Evolutionary conservation across 1,284 basidiomycete genomes (phyloP).

Genomic region (Marasmius tenuissimus): DNA sequence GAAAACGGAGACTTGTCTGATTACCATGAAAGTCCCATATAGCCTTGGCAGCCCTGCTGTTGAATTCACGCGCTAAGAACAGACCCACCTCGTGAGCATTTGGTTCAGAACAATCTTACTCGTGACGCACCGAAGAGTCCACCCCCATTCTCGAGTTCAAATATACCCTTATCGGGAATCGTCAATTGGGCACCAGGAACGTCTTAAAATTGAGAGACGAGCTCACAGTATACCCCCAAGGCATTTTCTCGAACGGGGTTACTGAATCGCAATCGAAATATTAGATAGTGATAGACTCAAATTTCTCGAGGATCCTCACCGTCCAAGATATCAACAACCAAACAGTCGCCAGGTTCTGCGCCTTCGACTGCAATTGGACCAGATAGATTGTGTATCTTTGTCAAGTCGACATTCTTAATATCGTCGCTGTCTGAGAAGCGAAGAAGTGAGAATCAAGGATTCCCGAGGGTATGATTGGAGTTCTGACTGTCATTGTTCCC

Average conservation of each 20-base stretch:
- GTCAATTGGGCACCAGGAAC: not conserved
- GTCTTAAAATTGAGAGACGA: not conserved
- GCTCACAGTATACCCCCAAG: constrained; percentile 76
- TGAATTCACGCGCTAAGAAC: constrained; percentile 59
- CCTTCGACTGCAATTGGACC: constrained; percentile 76
- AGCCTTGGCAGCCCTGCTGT: constrained; percentile 71
- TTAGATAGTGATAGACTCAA: not conserved
- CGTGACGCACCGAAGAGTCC: constrained; percentile 60
- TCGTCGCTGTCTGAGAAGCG: constrained; percentile 58
- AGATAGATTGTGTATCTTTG: constrained; percentile 70
- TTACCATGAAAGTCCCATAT: constrained; percentile 78
- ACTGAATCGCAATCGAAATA: constrained; percentile 36
- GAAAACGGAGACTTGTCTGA: not conserved
- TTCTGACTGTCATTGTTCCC: constrained; percentile 69
- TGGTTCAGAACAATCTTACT: not conserved
- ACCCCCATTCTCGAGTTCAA: constrained; percentile 75
- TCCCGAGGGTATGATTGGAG: not conserved
- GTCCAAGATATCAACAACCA: constrained; percentile 79
- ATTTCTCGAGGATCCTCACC: constrained; percentile 33
- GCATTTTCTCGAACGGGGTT: constrained; percentile 72
- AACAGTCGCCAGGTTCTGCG: constrained; percentile 76
- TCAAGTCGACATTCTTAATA: constrained; percentile 63
- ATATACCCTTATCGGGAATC: constrained; percentile 52
- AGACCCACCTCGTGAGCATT: not conserved
- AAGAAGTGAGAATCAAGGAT: not conserved